Evolutionary conservation across 345 rosid genomes (phyloP), one percentile per base, ranked within the genome.

Genomic region (Citrus cavaleriei): DNA sequence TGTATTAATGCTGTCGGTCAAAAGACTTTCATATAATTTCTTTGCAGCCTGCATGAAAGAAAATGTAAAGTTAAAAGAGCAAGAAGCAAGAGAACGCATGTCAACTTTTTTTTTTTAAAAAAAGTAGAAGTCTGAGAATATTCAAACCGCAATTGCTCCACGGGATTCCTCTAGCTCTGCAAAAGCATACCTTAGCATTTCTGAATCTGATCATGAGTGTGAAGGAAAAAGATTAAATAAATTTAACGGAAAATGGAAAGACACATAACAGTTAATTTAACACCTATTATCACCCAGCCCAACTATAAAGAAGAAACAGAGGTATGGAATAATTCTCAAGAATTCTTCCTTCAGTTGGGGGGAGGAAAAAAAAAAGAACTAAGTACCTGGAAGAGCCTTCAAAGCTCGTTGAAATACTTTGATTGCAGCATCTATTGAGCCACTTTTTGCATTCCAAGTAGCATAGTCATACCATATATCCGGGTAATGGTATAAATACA

Each of bases 391-490:
- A 81, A 95, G 94, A 68, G 96, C 98, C 91, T 92, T 93, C 83
- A 95, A 81, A 81, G 98, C 96, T 82, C 98, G 90, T 89, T 95
- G 97, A 87, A 87, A 95, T 63, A 95, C 96, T 92, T 92, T 95
- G 82, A 90, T 78, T 80, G 97, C 98, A 78, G 97, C 89, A 85
- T 95, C 99, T 35, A 85, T 66, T 63, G 95, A 85, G 70, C 99
- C 98, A 91, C 84, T 83, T 89, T 92, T 93, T 74, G 91, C 89
- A 83, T 91, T 95, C 98, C 99, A 95, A 22, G 87, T 90, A 75
- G 97, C 98, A 88, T 91, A 96, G 86, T 96, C 97, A 84, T 92
- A 90, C 99, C 97, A 96, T 83, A 89, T 84, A 85, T 92, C 94
- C 74, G 97, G 97, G 82, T 93, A 96, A 87, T 96, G 98, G 85